A percentile compares a stretch with the other conserved stretches of the same genome.
phyloP scores from a whole-genome alignment of 2,329 filamentous ascomycete species.

The Sporothrix pallida region DNA sequence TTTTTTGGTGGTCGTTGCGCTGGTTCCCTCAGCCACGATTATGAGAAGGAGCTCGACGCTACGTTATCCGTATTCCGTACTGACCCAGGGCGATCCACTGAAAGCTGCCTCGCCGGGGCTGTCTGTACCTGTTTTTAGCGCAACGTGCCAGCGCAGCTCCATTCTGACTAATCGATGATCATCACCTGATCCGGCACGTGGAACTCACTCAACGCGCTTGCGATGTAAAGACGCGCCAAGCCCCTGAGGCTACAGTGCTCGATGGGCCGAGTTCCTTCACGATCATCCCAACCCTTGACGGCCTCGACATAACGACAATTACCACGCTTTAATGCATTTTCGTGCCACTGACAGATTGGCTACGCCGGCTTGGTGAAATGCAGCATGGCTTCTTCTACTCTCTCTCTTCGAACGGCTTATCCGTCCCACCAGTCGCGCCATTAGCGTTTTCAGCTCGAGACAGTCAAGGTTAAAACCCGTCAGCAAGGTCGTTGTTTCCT shows the following conservation, averaged over 20 bases:
- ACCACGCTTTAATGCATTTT: not conserved
- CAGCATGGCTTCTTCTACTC: not conserved
- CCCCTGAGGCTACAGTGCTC: not conserved
- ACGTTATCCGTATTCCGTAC: too few relatives aligned
- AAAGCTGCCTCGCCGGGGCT: not conserved
- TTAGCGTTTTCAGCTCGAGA: too few relatives aligned
- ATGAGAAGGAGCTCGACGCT: not conserved
- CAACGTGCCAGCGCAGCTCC: not conserved
- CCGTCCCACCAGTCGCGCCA: not conserved
- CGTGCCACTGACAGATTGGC: too few relatives aligned
- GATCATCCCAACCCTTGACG: not conserved
- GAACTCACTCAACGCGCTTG: not conserved
- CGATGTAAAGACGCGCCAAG: not conserved
- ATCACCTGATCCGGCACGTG: slow-evolving; percentile 25
- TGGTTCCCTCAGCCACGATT: slow-evolving; percentile 23
- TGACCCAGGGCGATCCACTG: not conserved
- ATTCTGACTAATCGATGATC: not conserved
- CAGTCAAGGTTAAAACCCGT: not conserved
- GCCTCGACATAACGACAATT: not conserved
- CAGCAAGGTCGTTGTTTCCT: not conserved
- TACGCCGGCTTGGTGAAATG: too few relatives aligned
- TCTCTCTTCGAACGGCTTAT: not conserved
- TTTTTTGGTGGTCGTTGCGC: slow-evolving; percentile 20
- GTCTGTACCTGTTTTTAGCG: slow-evolving; percentile 1
- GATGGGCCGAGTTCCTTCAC: not conserved